These are phyloP conservation scores for Ceratocystis lukuohia DNA, from an alignment of 2,329 filamentous ascomycete genomes.

Conservation along the genomic window DNA sequence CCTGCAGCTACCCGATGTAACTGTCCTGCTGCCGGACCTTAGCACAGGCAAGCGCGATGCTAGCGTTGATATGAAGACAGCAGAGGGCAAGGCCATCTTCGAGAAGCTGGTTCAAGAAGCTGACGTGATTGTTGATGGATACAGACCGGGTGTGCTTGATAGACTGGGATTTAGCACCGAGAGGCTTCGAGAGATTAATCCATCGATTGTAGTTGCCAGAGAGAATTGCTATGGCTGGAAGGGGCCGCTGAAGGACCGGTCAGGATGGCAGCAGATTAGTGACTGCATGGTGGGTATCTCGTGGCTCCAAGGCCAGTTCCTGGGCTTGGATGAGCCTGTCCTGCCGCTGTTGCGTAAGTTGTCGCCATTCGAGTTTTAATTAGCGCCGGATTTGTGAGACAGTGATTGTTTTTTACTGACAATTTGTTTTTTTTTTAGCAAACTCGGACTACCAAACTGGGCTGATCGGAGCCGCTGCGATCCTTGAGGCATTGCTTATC, in stretches of 20 bases:
- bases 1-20: constrained; percentile 53
- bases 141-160: constrained; percentile 50
- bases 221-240: constrained; percentile 63
- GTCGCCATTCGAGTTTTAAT: not conserved
- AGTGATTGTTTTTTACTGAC: not conserved
- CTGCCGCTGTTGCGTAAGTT: constrained; percentile 49
- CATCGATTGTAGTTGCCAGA: constrained; percentile 45
- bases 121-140: constrained; percentile 55
- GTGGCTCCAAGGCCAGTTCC: constrained; percentile 49
- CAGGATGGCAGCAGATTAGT: constrained; percentile 61
- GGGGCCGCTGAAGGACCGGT: constrained; percentile 32
- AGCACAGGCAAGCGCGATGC: constrained; percentile 58
- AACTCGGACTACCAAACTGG: constrained; percentile 24
- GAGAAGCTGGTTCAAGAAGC: constrained; percentile 46
- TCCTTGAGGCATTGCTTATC: constrained; percentile 20
- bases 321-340: constrained; percentile 49
- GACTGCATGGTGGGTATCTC: constrained; percentile 45
- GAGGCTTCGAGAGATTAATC: constrained; percentile 25
- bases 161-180: constrained; percentile 14
- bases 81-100: constrained; percentile 40
- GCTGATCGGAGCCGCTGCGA: constrained; percentile 21
- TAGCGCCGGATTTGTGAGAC: not conserved
- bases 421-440: constrained; percentile 8
- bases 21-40: constrained; percentile 59
- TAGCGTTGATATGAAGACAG: constrained; percentile 47